phyloP scores from a whole-genome alignment of 2,329 filamentous ascomycete genomes.

The Colletotrichum neosansevieriae region DNA sequence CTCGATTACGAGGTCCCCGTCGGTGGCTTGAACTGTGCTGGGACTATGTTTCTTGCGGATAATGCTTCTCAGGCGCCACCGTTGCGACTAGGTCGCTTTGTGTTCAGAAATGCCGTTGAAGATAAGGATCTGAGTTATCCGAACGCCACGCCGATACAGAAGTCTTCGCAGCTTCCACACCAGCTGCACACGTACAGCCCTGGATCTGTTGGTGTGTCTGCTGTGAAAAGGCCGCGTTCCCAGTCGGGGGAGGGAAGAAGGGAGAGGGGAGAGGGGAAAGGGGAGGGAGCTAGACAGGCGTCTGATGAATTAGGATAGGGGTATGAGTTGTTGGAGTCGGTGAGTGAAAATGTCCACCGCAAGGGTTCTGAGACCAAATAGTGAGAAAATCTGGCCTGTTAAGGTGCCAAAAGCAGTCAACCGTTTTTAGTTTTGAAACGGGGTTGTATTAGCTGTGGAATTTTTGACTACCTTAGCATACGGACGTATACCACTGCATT shows the following conservation, averaged over 20 bases:
- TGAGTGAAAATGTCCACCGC: neutral
- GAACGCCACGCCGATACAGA: slow-evolving; percentile 36
- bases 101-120: slow-evolving; percentile 27
- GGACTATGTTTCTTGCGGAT: slow-evolving; percentile 9
- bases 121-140: slow-evolving; percentile 28
- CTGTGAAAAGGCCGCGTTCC: neutral
- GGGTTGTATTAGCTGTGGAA: slow-evolving; percentile 6
- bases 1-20: slow-evolving; percentile 28
- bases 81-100: slow-evolving; percentile 26
- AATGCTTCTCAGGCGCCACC: slow-evolving; percentile 25
- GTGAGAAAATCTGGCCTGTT: too few species aligned
- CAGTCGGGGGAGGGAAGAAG: neutral
- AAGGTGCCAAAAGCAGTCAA: too few species aligned
- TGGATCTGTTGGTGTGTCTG: neutral
- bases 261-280: neutral
- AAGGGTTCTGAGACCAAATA: neutral
- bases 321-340: neutral
- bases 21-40: slow-evolving; percentile 13
- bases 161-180: neutral
- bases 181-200: neutral
- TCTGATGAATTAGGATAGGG: neutral
- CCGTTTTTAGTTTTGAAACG: neutral
- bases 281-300: neutral
- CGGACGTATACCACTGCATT: slow-evolving; percentile 27
- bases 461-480: slow-evolving; percentile 22